Conservation (phyloP, 2,329 filamentous ascomycete species). For the Xylariaceae sp. region DNA sequence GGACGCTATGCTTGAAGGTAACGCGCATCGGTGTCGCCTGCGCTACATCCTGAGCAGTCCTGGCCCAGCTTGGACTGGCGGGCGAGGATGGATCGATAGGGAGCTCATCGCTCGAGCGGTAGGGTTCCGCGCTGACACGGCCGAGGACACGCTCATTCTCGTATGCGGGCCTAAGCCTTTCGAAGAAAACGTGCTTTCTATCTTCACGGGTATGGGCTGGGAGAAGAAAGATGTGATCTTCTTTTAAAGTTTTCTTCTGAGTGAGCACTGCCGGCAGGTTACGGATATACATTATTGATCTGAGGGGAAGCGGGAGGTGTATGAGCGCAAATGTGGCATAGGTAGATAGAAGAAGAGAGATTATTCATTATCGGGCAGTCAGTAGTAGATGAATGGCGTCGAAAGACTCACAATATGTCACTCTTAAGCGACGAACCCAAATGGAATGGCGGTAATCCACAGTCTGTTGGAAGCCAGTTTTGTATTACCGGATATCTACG, state of each 20-base stretch:
- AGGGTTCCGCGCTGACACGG: slow-evolving; percentile 35
- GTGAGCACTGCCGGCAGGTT: neutral
- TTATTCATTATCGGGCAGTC: neutral
- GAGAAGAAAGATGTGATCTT: slow-evolving; percentile 67
- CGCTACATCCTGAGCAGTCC: slow-evolving; percentile 67
- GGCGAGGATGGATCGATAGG: slow-evolving; percentile 62
- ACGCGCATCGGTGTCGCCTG: slow-evolving; percentile 57
- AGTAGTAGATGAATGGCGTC: neutral
- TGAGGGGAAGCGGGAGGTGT: neutral
- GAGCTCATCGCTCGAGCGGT: slow-evolving; percentile 59
- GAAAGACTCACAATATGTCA: neutral
- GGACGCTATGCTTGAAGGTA: slow-evolving; percentile 54
- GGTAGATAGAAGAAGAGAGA: neutral
- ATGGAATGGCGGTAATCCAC: neutral
- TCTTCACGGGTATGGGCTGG: slow-evolving; percentile 61
- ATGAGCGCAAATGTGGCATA: neutral
- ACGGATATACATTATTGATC: neutral
- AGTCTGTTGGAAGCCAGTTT: neutral
- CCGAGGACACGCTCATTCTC: slow-evolving; percentile 59
- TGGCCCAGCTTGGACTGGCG: slow-evolving; percentile 61
- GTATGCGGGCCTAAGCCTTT: slow-evolving; percentile 75
- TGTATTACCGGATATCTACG: neutral
- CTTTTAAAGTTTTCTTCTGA: slow-evolving; percentile 49
- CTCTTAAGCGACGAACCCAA: neutral
- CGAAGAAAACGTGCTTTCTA: slow-evolving; percentile 57